These are phyloP conservation scores for Pelargonium nanum DNA, from an alignment of 345 rosid species.

Conservation along the genomic window DNA sequence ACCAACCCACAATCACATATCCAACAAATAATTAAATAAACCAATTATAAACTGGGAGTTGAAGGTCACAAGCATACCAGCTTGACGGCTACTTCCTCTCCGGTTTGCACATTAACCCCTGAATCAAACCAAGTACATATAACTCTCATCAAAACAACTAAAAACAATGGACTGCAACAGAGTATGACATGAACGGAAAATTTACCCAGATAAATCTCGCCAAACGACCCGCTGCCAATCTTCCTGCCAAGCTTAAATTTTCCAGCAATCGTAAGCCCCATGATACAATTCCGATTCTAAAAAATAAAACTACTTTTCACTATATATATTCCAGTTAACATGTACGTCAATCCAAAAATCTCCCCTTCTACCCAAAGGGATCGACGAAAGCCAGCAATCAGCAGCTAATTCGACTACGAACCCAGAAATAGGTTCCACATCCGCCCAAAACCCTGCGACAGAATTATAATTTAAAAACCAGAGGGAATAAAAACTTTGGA, in stretches of 20 bases:
- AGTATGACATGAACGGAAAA: background rate
- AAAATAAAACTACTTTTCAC: slow-evolving; percentile 9
- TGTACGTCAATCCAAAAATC: background rate
- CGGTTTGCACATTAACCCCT: slow-evolving; percentile 76
- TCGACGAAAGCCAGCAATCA: too few species aligned
- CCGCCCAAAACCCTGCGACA: too few species aligned
- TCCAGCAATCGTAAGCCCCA: slow-evolving; percentile 68
- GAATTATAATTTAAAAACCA: too few species aligned
- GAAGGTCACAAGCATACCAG: slow-evolving; percentile 34
- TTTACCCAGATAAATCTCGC: slow-evolving; percentile 79
- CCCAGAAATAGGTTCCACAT: too few species aligned
- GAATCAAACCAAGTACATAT: slow-evolving; percentile 4
- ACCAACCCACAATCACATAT: background rate
- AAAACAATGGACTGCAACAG: slow-evolving; percentile 1
- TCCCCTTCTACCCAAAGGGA: background rate
- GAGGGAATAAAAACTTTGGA: too few species aligned
- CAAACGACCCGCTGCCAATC: slow-evolving; percentile 96
- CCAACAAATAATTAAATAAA: slow-evolving; percentile 1
- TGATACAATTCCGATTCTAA: slow-evolving; percentile 17
- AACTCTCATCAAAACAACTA: background rate
- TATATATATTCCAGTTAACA: background rate
- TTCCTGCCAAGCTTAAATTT: slow-evolving; percentile 89
- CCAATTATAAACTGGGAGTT: background rate
- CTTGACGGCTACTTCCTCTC: slow-evolving; percentile 90
- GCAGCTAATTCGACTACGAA: too few species aligned